Evolutionary conservation across 306 rosid species (phyloP), one percentile per base, ranked within the genome.

Genomic region (Pyrus pyrifolia): DNA sequence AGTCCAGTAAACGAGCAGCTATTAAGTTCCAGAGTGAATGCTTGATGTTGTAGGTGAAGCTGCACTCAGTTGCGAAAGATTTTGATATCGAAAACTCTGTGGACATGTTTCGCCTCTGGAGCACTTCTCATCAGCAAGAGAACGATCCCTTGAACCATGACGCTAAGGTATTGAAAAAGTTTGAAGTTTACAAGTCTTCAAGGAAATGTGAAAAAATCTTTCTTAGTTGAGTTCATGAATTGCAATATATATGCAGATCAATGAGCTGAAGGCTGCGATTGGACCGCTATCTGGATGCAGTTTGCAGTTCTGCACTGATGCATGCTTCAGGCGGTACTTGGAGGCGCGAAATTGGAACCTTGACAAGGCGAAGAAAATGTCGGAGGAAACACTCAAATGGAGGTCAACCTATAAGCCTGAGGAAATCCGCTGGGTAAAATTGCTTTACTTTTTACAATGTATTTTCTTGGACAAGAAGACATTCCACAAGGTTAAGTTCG

Each of bases 401-500:
- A 90, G 98, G 82, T 79, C 83, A 53, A 81, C 76, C 60, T 91
- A 68, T 82, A 91, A 85, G 82, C 98, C 98, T 3, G 88, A 82
- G 83, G 85, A 83, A 61, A 86, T 86, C 79, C 55, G 77, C 33
- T 86, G 87, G 87, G 89, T 86, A 77, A 55, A 49, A 57, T 29
- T 42, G 18, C 30, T 67, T 68, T 57, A 3, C 63, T 21, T 62
- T 0, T n/a, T 40, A 35, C 18, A 27, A 35, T 4, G n/a, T 9
- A 25, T 25, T 77, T 91, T 94, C 82, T 79, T 94, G 92, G 97
- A 91, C 61, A 78, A 77, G 77, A 94, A 90, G 83, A 91, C 98
- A 70, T 91, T 88, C 82, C 91, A 91, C 68, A 94, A 93, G 82
- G 94, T 94, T 82, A 90, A 90, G 83, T 91, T 94, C 77, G 91